A percentile compares a stretch with the other conserved stretches of the same genome.
These are phyloP conservation scores for Platanus orientalis DNA, from an alignment of 164 flowering plant species.

Conservation along the genomic window DNA sequence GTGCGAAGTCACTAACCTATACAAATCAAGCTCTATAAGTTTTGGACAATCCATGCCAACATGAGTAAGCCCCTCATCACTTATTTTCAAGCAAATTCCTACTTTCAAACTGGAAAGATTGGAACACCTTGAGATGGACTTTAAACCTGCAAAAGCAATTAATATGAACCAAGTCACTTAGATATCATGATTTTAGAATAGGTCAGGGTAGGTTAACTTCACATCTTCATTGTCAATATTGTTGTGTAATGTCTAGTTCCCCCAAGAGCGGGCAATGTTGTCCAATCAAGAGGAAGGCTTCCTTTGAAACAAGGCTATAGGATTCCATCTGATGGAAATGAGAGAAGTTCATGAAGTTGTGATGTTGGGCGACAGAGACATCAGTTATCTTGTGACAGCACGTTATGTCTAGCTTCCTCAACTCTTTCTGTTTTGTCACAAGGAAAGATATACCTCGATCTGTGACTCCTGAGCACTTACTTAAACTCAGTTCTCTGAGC, in stretches of 20 bases:
- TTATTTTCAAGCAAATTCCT: too few species aligned
- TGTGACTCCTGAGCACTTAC: constrained; percentile 79
- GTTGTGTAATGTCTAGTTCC: constrained; percentile 83
- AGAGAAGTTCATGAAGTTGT: constrained; percentile 62
- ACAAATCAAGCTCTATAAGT: constrained; percentile 75
- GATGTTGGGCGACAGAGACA: constrained; percentile 52
- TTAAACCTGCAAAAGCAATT: constrained; percentile 48
- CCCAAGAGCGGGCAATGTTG: constrained; percentile 55
- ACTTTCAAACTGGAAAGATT: too few species aligned
- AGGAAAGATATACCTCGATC: too few species aligned
- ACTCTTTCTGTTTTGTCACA: too few species aligned
- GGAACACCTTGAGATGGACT: too few species aligned
- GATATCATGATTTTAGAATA: too few species aligned
- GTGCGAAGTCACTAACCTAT: constrained; percentile 52
- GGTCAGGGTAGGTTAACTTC: too few species aligned
- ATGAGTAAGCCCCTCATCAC: too few species aligned
- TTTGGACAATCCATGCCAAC: constrained; percentile 52
- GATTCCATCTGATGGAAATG: constrained; percentile 61
- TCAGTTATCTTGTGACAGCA: constrained; percentile 81
- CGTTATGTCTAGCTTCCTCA: too few species aligned
- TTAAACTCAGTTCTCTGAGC: constrained; percentile 71
- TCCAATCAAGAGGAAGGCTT: constrained; percentile 74
- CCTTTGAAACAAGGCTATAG: too few species aligned
- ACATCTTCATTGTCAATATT: constrained; percentile 83
- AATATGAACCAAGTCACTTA: not conserved